Conservation (phyloP, 345 rosid species). For the Eucalyptus brandiana region DNA sequence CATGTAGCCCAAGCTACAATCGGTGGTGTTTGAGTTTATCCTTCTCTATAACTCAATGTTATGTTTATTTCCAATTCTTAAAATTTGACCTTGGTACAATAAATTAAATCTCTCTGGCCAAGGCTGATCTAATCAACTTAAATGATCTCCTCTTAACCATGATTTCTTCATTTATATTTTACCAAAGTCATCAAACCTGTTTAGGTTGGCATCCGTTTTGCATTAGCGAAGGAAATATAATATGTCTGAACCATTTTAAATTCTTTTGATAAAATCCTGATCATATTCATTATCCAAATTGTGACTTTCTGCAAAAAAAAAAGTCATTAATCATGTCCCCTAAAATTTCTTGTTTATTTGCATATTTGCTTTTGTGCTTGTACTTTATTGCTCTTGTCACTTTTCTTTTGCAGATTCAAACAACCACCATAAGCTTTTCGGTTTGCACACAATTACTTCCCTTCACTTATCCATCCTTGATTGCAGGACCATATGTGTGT, state of each 20-base stretch:
- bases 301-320: neutral
- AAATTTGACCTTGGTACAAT: neutral
- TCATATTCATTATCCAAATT: neutral
- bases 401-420: neutral
- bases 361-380: neutral
- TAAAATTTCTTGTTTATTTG: neutral
- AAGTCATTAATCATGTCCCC: neutral
- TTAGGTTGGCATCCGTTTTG: neutral
- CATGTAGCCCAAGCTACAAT: neutral
- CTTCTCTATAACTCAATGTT: neutral
- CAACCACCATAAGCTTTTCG: neutral
- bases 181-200: neutral
- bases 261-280: neutral
- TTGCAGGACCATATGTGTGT: conserved; percentile 50
- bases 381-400: neutral
- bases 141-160: neutral
- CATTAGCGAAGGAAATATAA: neutral
- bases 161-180: no score
- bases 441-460: neutral
- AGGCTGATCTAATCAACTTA: neutral
- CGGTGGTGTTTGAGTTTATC: neutral
- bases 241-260: neutral
- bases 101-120: neutral
- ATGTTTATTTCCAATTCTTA: neutral
- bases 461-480: neutral